These are phyloP conservation scores for Ganoderma boninense DNA, from an alignment of 1,284 basidiomycete species.

Conservation along the genomic window DNA sequence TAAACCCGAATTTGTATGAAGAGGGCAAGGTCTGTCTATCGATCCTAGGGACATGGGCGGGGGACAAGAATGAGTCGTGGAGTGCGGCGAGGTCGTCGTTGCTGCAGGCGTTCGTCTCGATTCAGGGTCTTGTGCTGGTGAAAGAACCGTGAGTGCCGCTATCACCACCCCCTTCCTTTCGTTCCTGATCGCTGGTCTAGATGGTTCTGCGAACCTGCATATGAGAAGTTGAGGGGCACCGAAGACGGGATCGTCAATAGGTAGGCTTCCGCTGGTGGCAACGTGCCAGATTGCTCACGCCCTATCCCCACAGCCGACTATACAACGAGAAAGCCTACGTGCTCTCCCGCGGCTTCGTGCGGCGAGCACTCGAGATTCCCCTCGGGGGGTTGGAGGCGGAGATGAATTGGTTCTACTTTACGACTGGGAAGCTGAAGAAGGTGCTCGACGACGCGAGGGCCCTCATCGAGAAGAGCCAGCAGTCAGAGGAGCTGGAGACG, in stretches of 20 bases:
- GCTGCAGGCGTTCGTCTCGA: slow-evolving; percentile 92
- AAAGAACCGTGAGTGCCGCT: slow-evolving; percentile 80
- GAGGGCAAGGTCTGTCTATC: slow-evolving; percentile 96
- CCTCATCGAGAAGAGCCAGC: slow-evolving; percentile 72
- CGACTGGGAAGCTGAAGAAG: slow-evolving; percentile 68
- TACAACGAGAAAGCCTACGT: slow-evolving; percentile 96
- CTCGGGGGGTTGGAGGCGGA: slow-evolving; percentile 78
- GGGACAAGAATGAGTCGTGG: slow-evolving; percentile 89
- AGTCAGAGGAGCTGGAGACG: slow-evolving; percentile 46
- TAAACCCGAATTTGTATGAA: slow-evolving; percentile 93
- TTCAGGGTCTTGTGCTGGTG: slow-evolving; percentile 92
- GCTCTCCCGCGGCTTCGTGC: slow-evolving; percentile 88
- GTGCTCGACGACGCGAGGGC: slow-evolving; percentile 71
- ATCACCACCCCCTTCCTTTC: slow-evolving; percentile 4
- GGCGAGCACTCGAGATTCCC: slow-evolving; percentile 83
- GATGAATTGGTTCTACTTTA: slow-evolving; percentile 79
- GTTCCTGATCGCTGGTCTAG: slow-evolving; percentile 47
- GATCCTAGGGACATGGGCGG: slow-evolving; percentile 92
- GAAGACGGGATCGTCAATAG: slow-evolving; percentile 89
- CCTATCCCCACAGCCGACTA: slow-evolving; percentile 61
- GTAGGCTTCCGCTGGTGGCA: slow-evolving; percentile 43
- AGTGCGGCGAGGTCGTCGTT: slow-evolving; percentile 83
- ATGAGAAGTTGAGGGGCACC: slow-evolving; percentile 89
- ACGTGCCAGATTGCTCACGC: slow-evolving; percentile 5
- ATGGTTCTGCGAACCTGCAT: slow-evolving; percentile 93